phyloP scores from a whole-genome alignment of 345 rosid species.

The Salix exigua region DNA sequence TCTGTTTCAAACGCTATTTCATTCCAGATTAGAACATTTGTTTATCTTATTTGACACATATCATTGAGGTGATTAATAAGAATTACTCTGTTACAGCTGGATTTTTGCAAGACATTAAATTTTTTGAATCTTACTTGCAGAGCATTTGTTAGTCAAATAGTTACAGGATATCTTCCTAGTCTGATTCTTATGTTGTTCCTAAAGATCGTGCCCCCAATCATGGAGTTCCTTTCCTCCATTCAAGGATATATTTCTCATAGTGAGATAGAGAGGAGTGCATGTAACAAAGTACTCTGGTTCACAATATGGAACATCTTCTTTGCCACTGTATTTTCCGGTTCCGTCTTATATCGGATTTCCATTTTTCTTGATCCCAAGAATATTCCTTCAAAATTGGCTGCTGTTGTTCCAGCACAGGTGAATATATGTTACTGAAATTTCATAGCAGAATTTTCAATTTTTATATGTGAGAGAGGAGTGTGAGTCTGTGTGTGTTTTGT shows the following conservation, averaged over 20 bases:
- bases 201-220: slow-evolving; percentile 76
- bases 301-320: slow-evolving; percentile 90
- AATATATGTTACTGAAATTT: slow-evolving; percentile 6
- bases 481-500: neutral
- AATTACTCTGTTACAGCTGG: neutral
- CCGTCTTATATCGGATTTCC: slow-evolving; percentile 55
- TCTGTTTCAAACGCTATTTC: neutral
- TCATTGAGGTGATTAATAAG: neutral
- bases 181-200: slow-evolving; percentile 80
- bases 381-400: slow-evolving; percentile 72
- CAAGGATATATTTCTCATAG: slow-evolving; percentile 86
- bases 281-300: slow-evolving; percentile 95
- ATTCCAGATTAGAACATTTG: neutral
- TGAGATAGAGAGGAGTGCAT: slow-evolving; percentile 81
- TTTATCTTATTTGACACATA: neutral
- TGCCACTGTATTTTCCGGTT: slow-evolving; percentile 90
- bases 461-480: neutral
- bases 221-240: slow-evolving; percentile 90
- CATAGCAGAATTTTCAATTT: neutral
- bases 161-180: slow-evolving; percentile 94
- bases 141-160: slow-evolving; percentile 59
- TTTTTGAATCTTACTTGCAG: slow-evolving; percentile 47
- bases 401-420: slow-evolving; percentile 94
- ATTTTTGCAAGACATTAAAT: slow-evolving; percentile 15
- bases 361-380: slow-evolving; percentile 67